Percentiles rank a stretch among this genome's conserved stretches.
phyloP scores from a whole-genome alignment of 2,329 filamentous ascomycete genomes.

The Neofusicoccum kwambonambiense region DNA sequence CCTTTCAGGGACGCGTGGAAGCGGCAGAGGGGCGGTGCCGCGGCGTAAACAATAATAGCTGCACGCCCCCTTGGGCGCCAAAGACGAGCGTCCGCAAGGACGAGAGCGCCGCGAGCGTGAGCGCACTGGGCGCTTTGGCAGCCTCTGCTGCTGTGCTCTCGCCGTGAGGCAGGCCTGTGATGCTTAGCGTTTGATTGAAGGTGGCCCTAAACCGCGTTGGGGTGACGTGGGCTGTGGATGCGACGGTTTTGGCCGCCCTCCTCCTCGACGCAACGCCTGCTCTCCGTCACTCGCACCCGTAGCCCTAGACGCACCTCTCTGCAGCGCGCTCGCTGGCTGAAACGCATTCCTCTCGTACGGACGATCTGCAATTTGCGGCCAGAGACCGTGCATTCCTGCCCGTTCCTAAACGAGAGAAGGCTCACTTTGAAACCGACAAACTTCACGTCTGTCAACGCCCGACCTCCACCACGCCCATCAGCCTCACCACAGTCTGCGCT shows the following conservation, averaged over 20 bases:
- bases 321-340: conserved; percentile 11
- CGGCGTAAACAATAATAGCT: conserved; percentile 1
- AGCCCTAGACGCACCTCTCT: conserved; percentile 11
- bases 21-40: conserved; percentile 11
- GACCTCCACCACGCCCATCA: conserved; percentile 19
- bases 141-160: background rate
- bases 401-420: conserved; percentile 23
- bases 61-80: conserved; percentile 9
- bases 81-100: background rate
- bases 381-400: conserved; percentile 21
- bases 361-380: conserved; percentile 19
- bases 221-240: conserved; percentile 13
- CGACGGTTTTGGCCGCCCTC: conserved; percentile 18
- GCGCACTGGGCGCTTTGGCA: conserved; percentile 2
- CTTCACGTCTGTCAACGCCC: conserved; percentile 21
- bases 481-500: conserved; percentile 17
- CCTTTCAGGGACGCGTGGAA: conserved; percentile 15
- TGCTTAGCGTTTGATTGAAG: conserved; percentile 13
- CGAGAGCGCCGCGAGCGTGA: conserved; percentile 6
- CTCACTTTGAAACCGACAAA: conserved; percentile 23
- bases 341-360: conserved; percentile 19
- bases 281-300: conserved; percentile 5
- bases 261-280: conserved; percentile 11
- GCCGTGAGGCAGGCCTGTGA: conserved; percentile 4
- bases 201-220: conserved; percentile 15